Evolutionary conservation across 148 eudicot genomes (phyloP).

Genomic region (Amaranthus hypochondriacus): DNA sequence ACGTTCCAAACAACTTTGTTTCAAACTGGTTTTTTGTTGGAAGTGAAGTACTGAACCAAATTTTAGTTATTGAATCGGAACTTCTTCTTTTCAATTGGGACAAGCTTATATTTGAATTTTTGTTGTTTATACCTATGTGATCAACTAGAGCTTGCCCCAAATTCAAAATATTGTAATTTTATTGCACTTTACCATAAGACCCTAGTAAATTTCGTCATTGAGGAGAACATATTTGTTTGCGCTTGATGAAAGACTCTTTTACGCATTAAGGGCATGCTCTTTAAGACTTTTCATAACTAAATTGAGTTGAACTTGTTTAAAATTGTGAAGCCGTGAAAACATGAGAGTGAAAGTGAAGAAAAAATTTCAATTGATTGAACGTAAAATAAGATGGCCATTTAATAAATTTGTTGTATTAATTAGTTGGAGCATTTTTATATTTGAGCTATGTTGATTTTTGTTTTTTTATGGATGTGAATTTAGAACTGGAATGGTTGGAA

Average conservation of each 20-base stretch:
- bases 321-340: not conserved
- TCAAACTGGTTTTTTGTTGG: not conserved
- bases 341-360: not conserved
- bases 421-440: not conserved
- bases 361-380: too few species aligned
- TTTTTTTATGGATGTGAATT: slow-evolving; percentile 5
- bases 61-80: not conserved
- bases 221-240: too few species aligned
- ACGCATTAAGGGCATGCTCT: too few species aligned
- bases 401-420: not conserved
- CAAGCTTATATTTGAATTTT: not conserved
- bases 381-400: too few species aligned
- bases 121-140: not conserved
- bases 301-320: too few species aligned
- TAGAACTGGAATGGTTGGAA: slow-evolving; percentile 85
- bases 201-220: too few species aligned
- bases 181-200: too few species aligned
- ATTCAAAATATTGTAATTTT: too few species aligned
- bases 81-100: not conserved
- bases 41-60: not conserved
- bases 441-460: not conserved
- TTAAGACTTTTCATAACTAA: too few species aligned
- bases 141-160: too few species aligned
- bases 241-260: too few species aligned
- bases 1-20: not conserved